Conservation (phyloP, 2,329 filamentous ascomycete genomes). For the Ceratocystis smalleyi region DNA sequence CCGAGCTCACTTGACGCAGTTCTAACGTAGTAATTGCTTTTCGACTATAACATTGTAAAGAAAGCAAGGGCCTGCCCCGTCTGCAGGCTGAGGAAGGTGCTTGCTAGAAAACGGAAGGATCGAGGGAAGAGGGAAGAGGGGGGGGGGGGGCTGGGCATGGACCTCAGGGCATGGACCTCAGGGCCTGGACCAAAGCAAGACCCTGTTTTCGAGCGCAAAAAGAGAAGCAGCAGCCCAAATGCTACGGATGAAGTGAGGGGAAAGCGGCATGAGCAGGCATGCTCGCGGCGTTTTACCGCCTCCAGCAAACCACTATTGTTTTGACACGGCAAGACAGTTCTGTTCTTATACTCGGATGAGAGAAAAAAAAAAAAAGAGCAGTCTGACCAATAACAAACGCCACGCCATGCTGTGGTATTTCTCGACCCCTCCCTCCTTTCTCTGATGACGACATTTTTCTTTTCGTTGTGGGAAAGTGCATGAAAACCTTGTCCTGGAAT, state of each 20-base stretch:
- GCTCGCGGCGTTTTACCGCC: not conserved
- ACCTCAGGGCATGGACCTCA: not conserved
- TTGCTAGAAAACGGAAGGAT: slow-evolving; percentile 1
- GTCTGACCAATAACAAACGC: not conserved
- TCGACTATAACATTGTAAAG: not conserved
- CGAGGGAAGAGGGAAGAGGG: not conserved
- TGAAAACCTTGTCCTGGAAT: not conserved
- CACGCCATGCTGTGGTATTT: not conserved
- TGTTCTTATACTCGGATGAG: not conserved
- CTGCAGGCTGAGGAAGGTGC: slow-evolving; percentile 2
- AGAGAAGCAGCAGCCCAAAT: not conserved
- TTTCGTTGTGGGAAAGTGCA: not conserved
- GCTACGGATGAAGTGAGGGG: not conserved
- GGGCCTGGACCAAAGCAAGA: not conserved
- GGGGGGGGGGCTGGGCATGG: not conserved
- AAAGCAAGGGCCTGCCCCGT: not conserved
- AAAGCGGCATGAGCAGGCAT: not conserved
- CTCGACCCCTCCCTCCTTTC: not conserved
- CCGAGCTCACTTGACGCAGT: not conserved
- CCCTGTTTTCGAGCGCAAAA: not conserved
- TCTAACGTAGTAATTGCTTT: not conserved
- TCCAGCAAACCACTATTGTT: not conserved
- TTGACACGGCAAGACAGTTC: not conserved
- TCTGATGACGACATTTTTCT: slow-evolving; percentile 1
- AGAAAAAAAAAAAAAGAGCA: not conserved